phyloP scores from a whole-genome alignment of 2,329 filamentous ascomycete species.

The Phoma sp. region DNA sequence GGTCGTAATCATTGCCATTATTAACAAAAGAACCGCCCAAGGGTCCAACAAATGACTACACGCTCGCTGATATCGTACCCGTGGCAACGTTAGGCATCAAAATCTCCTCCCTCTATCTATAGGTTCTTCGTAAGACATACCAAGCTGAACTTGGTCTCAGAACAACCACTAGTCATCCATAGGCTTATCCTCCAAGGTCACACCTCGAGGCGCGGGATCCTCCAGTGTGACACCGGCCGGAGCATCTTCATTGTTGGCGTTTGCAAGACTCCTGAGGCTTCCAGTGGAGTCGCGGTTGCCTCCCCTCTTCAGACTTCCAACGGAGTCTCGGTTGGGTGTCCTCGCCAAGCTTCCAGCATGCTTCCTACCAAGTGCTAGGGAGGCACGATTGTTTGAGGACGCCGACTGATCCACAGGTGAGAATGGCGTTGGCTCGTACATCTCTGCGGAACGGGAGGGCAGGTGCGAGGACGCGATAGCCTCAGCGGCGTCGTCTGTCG shows the following conservation, averaged over 20 bases:
- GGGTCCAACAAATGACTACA: slow-evolving; percentile 10
- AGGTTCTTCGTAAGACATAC: slow-evolving; percentile 10
- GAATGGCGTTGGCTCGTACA: slow-evolving; percentile 12
- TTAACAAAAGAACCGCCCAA: slow-evolving; percentile 24
- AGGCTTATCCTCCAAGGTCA: slow-evolving; percentile 75
- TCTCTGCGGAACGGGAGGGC: slow-evolving; percentile 13
- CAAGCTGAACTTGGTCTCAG: slow-evolving; percentile 7
- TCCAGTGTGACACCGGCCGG: slow-evolving; percentile 67
- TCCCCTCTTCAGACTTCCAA: slow-evolving; percentile 45
- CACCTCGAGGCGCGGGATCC: slow-evolving; percentile 55
- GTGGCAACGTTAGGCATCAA: slow-evolving; percentile 17
- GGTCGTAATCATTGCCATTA: slow-evolving; percentile 31
- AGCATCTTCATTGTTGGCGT: slow-evolving; percentile 42
- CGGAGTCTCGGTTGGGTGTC: slow-evolving; percentile 45
- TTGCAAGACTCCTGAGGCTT: slow-evolving; percentile 47
- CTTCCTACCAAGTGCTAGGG: slow-evolving; percentile 36
- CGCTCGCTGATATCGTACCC: slow-evolving; percentile 18
- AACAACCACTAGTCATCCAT: slow-evolving; percentile 69
- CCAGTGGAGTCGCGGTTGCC: slow-evolving; percentile 46
- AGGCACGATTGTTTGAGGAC: slow-evolving; percentile 44
- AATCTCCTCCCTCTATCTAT: slow-evolving; percentile 13
- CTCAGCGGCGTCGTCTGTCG: slow-evolving; percentile 33
- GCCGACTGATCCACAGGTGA: slow-evolving; percentile 36
- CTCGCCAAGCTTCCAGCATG: slow-evolving; percentile 43
- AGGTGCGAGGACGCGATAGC: slow-evolving; percentile 5